Conservation (phyloP, 2,329 filamentous ascomycete species). For the Ustulina deusta region DNA sequence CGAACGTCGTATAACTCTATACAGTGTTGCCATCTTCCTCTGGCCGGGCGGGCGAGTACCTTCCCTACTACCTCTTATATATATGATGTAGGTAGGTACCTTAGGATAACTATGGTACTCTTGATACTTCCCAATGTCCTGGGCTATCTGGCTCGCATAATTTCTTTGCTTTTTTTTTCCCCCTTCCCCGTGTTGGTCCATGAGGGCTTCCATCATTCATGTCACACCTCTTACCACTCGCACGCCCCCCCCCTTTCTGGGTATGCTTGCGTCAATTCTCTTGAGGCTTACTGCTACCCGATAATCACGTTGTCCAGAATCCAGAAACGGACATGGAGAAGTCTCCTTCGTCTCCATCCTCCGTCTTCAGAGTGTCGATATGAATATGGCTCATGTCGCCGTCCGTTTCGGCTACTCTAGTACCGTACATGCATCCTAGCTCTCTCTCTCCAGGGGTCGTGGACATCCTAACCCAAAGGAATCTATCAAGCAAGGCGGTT, state of each 20-base stretch:
- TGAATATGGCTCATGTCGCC: conserved; percentile 29
- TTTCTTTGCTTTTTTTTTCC: conserved; percentile 18
- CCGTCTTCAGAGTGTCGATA: conserved; percentile 2
- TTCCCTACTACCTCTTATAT: neutral
- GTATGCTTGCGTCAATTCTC: conserved; percentile 11
- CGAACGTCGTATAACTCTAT: conserved; percentile 12
- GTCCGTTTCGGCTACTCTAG: conserved; percentile 22
- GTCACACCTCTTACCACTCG: conserved; percentile 13
- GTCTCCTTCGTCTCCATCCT: conserved; percentile 13
- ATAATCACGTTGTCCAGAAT: conserved; percentile 2
- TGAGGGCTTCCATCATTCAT: conserved; percentile 4
- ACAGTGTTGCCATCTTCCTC: neutral
- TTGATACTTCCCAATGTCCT: conserved; percentile 19
- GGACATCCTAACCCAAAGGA: conserved; percentile 28
- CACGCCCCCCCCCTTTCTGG: conserved; percentile 10
- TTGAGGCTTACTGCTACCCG: neutral
- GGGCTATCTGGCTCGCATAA: conserved; percentile 20
- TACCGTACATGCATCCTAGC: conserved; percentile 9
- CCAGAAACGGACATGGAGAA: conserved; percentile 1
- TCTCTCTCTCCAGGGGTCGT: conserved; percentile 18
- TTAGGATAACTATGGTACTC: neutral
- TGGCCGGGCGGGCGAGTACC: too few relatives aligned
- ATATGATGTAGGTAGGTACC: neutral
- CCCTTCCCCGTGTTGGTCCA: conserved; percentile 13
- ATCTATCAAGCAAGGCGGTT: conserved; percentile 25